These are phyloP conservation scores for Alternaria metachromatica DNA, from an alignment of 2,329 filamentous ascomycete species.

Conservation along the genomic window DNA sequence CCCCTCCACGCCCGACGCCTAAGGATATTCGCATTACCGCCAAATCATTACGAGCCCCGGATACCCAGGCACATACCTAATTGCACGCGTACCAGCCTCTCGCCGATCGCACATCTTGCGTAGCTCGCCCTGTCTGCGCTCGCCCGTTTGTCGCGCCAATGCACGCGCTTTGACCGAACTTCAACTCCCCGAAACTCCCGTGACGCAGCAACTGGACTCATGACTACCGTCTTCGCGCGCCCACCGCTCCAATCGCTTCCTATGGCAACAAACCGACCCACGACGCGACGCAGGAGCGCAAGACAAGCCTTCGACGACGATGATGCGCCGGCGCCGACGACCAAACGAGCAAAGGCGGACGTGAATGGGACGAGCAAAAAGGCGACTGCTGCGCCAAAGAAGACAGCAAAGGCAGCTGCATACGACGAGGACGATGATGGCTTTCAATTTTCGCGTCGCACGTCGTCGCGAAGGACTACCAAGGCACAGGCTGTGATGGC, in stretches of 20 bases:
- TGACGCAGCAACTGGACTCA: conserved; percentile 40
- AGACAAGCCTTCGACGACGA: conserved; percentile 54
- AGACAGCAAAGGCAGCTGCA: conserved; percentile 49
- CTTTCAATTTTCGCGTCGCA: conserved; percentile 56
- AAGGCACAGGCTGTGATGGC: conserved; percentile 41
- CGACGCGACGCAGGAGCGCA: conserved; percentile 56
- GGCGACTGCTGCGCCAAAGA: conserved; percentile 44
- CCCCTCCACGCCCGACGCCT: conserved; percentile 28
- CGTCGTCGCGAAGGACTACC: conserved; percentile 43
- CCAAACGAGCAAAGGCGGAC: conserved; percentile 52
- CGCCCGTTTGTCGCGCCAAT: conserved; percentile 36
- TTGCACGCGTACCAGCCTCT: conserved; percentile 7
- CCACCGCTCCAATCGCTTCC: conserved; percentile 55
- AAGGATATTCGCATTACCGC: conserved; percentile 44
- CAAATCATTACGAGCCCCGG: conserved; percentile 35
- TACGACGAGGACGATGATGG: conserved; percentile 57
- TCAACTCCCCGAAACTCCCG: conserved; percentile 25
- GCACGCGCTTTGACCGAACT: conserved; percentile 45
- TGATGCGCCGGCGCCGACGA: conserved; percentile 48
- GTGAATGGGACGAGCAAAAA: conserved; percentile 47
- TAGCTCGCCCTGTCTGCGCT: conserved; percentile 10
- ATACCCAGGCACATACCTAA: conserved; percentile 1
- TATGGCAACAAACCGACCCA: conserved; percentile 55
- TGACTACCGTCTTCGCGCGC: conserved; percentile 46
- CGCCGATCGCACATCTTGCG: conserved; percentile 8